Evolutionary conservation across 768 basidiomycete species (phyloP).

Genomic region (Lentinula boryana): DNA sequence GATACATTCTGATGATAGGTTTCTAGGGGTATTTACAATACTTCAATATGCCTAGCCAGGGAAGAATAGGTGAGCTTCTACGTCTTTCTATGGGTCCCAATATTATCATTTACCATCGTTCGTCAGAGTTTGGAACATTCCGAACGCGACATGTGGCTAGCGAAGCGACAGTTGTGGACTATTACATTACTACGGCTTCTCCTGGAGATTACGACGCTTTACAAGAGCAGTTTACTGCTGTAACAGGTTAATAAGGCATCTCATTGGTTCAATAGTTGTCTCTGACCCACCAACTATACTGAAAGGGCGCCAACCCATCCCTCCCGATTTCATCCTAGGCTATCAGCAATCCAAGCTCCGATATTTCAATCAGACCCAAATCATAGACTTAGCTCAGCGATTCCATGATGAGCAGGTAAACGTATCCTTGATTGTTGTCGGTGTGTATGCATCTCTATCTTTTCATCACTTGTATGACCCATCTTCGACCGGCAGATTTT

Average conservation of each 20-base stretch:
- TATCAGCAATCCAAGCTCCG: constrained; percentile 32
- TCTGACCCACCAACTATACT: neutral
- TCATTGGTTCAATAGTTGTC: neutral
- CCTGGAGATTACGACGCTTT: constrained; percentile 30
- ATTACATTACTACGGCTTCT: constrained; percentile 28
- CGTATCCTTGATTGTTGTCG: constrained; percentile 29
- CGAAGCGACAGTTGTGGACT: constrained; percentile 28
- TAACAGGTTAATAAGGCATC: constrained; percentile 19
- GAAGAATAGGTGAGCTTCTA: constrained; percentile 21
- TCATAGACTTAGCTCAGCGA: constrained; percentile 26
- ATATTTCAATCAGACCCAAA: constrained; percentile 28
- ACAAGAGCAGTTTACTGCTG: constrained; percentile 28
- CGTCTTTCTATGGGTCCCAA: neutral
- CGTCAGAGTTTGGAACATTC: constrained; percentile 24
- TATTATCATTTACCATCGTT: neutral
- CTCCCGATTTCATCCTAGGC: constrained; percentile 28
- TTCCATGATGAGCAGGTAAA: constrained; percentile 30
- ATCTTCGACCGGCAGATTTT: constrained; percentile 18
- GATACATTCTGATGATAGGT: neutral
- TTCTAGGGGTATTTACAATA: constrained; percentile 27
- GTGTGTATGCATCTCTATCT: constrained; percentile 10
- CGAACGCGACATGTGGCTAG: constrained; percentile 25
- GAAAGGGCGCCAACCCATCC: constrained; percentile 28
- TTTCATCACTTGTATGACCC: neutral
- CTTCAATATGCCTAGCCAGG: constrained; percentile 31